Percentiles rank a stretch among this genome's conserved stretches.
Conservation (phyloP, 1,284 basidiomycete species). For the Malassezia slooffiae region DNA sequence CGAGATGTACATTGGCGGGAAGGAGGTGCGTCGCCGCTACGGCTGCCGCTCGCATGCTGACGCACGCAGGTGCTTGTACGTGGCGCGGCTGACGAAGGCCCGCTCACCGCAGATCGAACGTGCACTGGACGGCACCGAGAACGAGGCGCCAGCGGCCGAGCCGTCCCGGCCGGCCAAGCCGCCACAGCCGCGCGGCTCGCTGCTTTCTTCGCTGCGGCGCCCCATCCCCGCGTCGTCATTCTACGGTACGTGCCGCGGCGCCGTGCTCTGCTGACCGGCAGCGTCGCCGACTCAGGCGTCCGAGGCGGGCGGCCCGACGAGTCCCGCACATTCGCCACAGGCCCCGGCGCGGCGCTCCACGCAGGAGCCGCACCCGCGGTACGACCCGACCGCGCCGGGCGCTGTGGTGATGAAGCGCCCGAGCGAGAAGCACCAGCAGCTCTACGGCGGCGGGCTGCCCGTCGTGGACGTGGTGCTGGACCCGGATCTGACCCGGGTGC, state of each 20-base stretch:
- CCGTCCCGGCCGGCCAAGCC: neutral
- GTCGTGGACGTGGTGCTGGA: slow-evolving; percentile 70
- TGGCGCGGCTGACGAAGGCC: slow-evolving; percentile 13
- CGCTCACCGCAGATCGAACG: neutral
- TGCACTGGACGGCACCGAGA: neutral
- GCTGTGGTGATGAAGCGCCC: slow-evolving; percentile 81
- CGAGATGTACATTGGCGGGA: slow-evolving; percentile 15
- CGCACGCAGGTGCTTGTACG: too few species aligned
- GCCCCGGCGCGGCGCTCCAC: neutral
- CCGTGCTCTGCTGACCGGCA: neutral
- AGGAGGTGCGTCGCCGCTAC: too few species aligned
- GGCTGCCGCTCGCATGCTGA: too few species aligned
- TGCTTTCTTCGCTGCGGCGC: neutral
- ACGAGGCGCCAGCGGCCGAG: neutral
- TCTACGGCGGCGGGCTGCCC: slow-evolving; percentile 52
- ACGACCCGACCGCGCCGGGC: slow-evolving; percentile 47
- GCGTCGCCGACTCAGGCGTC: neutral
- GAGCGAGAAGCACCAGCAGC: slow-evolving; percentile 57
- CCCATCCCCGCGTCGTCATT: slow-evolving; percentile 13
- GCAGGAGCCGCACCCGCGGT: slow-evolving; percentile 14
- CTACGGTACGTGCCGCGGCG: slow-evolving; percentile 1
- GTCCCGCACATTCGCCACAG: too few species aligned
- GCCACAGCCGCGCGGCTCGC: too few species aligned
- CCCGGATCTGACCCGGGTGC: slow-evolving; percentile 69
- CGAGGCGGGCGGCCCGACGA: neutral